A percentile compares a stretch with the other conserved stretches of the same genome.
phyloP scores from a whole-genome alignment of 495 filamentous ascomycete species.

The Penicillium lagena region DNA sequence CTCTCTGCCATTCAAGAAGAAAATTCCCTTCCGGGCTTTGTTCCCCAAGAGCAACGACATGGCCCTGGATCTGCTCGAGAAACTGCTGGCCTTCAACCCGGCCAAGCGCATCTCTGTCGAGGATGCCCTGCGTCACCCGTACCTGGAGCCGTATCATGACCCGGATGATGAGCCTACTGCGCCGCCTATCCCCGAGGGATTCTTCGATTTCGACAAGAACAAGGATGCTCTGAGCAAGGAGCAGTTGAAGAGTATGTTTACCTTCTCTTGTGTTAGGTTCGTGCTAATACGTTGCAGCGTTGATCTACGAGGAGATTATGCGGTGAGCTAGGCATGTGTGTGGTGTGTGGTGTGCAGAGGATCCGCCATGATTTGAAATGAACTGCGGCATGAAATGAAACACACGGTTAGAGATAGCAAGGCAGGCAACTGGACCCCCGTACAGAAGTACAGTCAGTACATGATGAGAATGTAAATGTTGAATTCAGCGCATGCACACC shows the following conservation, averaged over 20 bases:
- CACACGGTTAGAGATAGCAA: slow-evolving; percentile 3
- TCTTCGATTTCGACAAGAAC: slow-evolving; percentile 99
- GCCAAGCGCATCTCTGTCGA: slow-evolving; percentile 98
- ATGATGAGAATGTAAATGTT: background rate
- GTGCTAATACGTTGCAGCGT: slow-evolving; percentile 39
- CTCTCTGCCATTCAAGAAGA: slow-evolving; percentile 99
- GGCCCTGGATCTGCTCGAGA: slow-evolving; percentile 90
- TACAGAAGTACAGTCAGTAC: too few relatives aligned
- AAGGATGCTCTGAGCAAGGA: slow-evolving; percentile 99
- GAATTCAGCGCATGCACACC: background rate
- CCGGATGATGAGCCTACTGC: slow-evolving; percentile 98
- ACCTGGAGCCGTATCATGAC: slow-evolving; percentile 98
- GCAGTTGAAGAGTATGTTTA: slow-evolving; percentile 76
- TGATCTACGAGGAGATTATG: slow-evolving; percentile 99
- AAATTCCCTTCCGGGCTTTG: slow-evolving; percentile 93
- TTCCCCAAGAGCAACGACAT: slow-evolving; percentile 96
- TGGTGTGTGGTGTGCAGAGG: background rate
- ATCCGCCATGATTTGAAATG: background rate
- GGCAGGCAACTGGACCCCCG: background rate
- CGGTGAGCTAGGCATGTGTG: slow-evolving; percentile 49
- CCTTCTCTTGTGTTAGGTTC: background rate
- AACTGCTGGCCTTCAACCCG: slow-evolving; percentile 94
- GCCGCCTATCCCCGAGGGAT: slow-evolving; percentile 92
- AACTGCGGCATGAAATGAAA: background rate
- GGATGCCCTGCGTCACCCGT: slow-evolving; percentile 94